Evolutionary conservation across 2,329 filamentous ascomycete genomes (phyloP), one percentile per base, ranked within the genome.

Genomic region (Biscogniauxia mediterranea): DNA sequence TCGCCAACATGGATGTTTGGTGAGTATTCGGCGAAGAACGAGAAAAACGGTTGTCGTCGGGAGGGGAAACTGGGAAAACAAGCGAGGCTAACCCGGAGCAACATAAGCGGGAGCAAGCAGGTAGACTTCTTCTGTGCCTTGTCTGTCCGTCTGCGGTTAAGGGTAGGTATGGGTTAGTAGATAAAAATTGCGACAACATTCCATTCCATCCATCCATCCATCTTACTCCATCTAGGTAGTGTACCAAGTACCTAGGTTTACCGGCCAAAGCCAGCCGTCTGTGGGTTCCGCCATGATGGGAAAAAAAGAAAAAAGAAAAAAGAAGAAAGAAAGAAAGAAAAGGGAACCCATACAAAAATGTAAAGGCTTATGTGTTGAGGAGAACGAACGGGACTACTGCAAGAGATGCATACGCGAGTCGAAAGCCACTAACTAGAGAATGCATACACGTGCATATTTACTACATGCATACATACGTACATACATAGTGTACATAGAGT

Each of bases 361-460:
- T 20, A 20, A 17, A 23, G 25, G 23, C 52, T n/a, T n/a, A 9
- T 54, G 52, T 54, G 52, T 54, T 54, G 25, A 28, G 52, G 28
- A 28, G 54, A 38, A 28, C 3, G 54, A 23, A 19, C 28, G 52
- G 32, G 32, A 26, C 54, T 55, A 55, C 26, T 55, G 54, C 54
- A 55, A 55, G 54, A 42, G 54, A 38, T 55, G 54, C 54, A 55
- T 38, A 55, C 17, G 54, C 54, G 54, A 19, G 32, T 42, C 54
- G 38, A 55, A 42, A 55, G 26, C 54, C 54, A 55, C 54, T 19
- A 26, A 55, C 54, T 19, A 26, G 28, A 54, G 28, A 28, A 25
- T 26, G 23, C 52, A 54, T 23, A 54, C 9, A n/a, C 23, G n/a
- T 25, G 19, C 51, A 23, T 26, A 32, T 6, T 13, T 32, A 32